Conservation (phyloP, 2,329 filamentous ascomycete species). For the Didymosphaeria variabile region DNA sequence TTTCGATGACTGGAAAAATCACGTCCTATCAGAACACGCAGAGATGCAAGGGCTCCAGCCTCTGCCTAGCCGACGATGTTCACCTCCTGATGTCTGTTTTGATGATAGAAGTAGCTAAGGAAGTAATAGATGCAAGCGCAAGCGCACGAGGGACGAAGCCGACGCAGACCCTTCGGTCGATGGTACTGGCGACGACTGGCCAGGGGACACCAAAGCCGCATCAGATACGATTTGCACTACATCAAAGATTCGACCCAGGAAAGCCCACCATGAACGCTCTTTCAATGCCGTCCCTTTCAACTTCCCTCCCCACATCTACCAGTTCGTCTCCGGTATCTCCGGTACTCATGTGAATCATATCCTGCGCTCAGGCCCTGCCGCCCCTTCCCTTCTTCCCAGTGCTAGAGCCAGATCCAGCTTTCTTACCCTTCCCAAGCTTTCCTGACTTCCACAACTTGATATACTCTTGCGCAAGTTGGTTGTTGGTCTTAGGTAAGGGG, state of each 20-base stretch:
- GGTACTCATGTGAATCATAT: constrained; percentile 7
- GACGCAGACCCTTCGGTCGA: constrained; percentile 7
- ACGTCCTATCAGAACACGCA: constrained; percentile 10
- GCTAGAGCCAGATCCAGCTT: constrained; percentile 6
- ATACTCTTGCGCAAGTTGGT: constrained; percentile 11
- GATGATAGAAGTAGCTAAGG: constrained; percentile 7
- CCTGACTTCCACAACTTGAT: constrained; percentile 10
- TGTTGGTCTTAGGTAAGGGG: constrained; percentile 10
- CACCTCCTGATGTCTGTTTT: constrained; percentile 4
- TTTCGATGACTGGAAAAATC: constrained; percentile 8
- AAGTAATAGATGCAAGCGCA: constrained; percentile 9
- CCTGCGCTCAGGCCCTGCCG: constrained; percentile 8
- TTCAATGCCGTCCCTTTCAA: background rate
- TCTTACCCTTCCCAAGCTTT: constrained; percentile 16
- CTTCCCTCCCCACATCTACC: background rate
- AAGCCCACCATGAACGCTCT: constrained; percentile 8
- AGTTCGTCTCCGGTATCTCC: constrained; percentile 5
- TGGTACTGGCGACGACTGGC: constrained; percentile 1
- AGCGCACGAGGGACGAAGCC: constrained; percentile 9
- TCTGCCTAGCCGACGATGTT: constrained; percentile 6
- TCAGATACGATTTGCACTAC: constrained; percentile 9
- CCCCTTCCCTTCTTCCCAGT: constrained; percentile 10
- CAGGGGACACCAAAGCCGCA: constrained; percentile 10
- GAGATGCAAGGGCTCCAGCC: constrained; percentile 10
- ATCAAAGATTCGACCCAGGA: constrained; percentile 3